Evolutionary conservation across 345 rosid species (phyloP), one percentile per base, ranked within the genome.

Genomic region (Gynandropsis gynandra): DNA sequence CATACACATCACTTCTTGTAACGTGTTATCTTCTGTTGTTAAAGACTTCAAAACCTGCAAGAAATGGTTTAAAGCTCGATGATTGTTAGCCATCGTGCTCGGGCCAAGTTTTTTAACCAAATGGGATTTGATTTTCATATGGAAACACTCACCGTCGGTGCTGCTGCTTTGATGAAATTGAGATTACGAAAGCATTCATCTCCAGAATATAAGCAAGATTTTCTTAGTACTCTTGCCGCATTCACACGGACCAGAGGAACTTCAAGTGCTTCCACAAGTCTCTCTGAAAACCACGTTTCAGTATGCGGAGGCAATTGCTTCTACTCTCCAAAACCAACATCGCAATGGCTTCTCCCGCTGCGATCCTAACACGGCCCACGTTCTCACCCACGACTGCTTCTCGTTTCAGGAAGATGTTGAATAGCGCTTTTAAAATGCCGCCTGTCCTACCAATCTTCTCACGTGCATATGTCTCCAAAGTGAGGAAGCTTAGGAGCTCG

Each of bases 381-480:
- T 71, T 71, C 50, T 43, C 80, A 57, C 42, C 47, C 24, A 46
- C 76, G 1, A 65, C 63, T 13, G 42, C 49, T 19, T 56, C 59
- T 6, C 72, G 64, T 16, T 66, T 52, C 61, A 83, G 77, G 74
- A 89, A 86, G 56, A 89, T 81, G 57, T 75, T 80, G 66, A 86
- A 60, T 47, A 89, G 58, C 72, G 86, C 97, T 80, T 73, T 83
- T 9, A 86, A 77, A 16, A 89, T 59, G 24, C 95, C 86, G 2
- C 97, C 97, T 0, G 97, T 83, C 15, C 81, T 81, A 0, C 95
- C 97, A 43, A 86, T 86, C 62, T 78, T 76, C 67, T 85, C 88
- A 6, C 71, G 74, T 8, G 94, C 82, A 6, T 79, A 83, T 48
- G 61, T 79, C 43, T 89, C 95, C 33, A 79, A 60, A 5, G 90